Conservation (phyloP, 129 eudicot genomes). For the Tagetes patula region DNA sequence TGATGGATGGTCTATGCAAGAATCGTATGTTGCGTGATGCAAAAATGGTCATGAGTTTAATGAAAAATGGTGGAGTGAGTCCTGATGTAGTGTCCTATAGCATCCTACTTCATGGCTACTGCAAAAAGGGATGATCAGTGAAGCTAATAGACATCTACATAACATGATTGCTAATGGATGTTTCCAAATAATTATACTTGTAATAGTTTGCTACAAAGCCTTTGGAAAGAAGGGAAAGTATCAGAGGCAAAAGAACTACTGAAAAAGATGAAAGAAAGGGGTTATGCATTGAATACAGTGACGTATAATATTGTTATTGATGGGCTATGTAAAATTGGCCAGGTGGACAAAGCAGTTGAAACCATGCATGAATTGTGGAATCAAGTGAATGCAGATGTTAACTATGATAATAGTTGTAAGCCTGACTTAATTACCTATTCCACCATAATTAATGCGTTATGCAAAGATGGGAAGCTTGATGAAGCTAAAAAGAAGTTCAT, state of each 20-base stretch:
- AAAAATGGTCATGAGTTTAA: conserved; percentile 55
- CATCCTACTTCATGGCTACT: conserved; percentile 74
- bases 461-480: conserved; percentile 77
- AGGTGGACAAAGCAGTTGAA: conserved; percentile 78
- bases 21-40: conserved; percentile 77
- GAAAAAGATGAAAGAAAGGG: conserved; percentile 81
- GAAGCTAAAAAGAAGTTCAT: conserved; percentile 84
- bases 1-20: conserved; percentile 65
- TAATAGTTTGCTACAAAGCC: conserved; percentile 78
- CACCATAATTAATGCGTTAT: conserved; percentile 61
- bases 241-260: conserved; percentile 75
- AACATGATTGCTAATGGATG: conserved; percentile 62
- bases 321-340: conserved; percentile 76
- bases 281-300: conserved; percentile 56
- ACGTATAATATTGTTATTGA: conserved; percentile 87
- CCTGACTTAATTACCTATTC: conserved; percentile 93
- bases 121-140: conserved; percentile 58
- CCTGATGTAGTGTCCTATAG: conserved; percentile 79
- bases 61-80: conserved; percentile 52
- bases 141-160: conserved; percentile 55
- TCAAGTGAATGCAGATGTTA: conserved; percentile 52
- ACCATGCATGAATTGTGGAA: conserved; percentile 71
- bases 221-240: conserved; percentile 80
- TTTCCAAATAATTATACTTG: conserved; percentile 64
- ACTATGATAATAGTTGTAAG: conserved; percentile 40